Conservation (phyloP, 495 filamentous ascomycete species). For the Coniosporium apollinis region DNA sequence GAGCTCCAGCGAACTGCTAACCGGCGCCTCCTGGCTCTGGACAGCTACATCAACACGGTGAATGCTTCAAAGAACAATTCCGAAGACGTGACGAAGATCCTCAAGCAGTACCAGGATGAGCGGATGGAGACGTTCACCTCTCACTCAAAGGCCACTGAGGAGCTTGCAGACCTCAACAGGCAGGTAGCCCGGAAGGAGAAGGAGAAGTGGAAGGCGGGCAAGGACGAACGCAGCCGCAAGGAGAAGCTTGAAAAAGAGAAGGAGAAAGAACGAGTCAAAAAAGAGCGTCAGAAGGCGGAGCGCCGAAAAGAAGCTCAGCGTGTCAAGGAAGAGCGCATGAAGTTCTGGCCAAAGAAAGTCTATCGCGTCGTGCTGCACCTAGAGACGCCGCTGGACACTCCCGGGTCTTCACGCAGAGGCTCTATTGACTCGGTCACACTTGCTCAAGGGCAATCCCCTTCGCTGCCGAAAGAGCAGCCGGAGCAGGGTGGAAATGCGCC, state of each 20-base stretch:
- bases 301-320: too few species aligned
- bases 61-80: conserved; percentile 10
- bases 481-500: too few species aligned
- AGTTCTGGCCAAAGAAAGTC: conserved; percentile 50
- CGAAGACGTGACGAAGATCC: conserved; percentile 16
- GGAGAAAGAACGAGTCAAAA: conserved; percentile 26
- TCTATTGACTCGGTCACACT: too few species aligned
- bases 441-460: too few species aligned
- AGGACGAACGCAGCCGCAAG: conserved; percentile 14
- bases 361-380: too few species aligned
- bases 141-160: conserved; percentile 19
- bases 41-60: conserved; percentile 6
- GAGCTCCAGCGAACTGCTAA: conserved; percentile 23
- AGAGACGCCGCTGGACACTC: too few species aligned
- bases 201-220: conserved; percentile 15
- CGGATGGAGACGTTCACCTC: conserved; percentile 30
- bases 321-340: conserved; percentile 24
- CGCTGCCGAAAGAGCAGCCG: too few species aligned
- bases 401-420: too few species aligned
- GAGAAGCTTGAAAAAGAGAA: conserved; percentile 18
- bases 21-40: conserved; percentile 6
- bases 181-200: conserved; percentile 21
- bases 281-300: conserved; percentile 14
- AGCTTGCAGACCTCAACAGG: conserved; percentile 17
- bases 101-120: conserved; percentile 32